Evolutionary conservation across 805 yeast species (phyloP).

Genomic region (Saccharomycopsis synnaedendra): DNA sequence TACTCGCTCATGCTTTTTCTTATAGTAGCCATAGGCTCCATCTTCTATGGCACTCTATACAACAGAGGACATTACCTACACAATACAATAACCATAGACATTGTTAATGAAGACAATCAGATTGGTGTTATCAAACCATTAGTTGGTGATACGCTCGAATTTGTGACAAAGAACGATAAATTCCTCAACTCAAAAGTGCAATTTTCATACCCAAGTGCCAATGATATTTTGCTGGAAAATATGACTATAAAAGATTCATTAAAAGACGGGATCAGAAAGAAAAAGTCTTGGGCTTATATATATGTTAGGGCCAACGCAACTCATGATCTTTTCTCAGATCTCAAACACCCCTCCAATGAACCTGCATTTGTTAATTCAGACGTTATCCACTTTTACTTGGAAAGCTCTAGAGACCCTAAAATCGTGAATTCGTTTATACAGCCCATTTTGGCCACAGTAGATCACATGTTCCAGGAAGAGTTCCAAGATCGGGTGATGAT

Average conservation of each 20-base stretch:
- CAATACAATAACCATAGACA: constrained; percentile 4
- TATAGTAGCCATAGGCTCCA: constrained; percentile 11
- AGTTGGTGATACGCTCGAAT: constrained; percentile 7
- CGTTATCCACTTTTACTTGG: constrained; percentile 37
- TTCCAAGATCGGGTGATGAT: constrained; percentile 6
- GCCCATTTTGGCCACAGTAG: constrained; percentile 27
- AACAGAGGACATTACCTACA: constrained; percentile 7
- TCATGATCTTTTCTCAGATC: constrained; percentile 19
- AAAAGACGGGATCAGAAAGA: constrained; percentile 18
- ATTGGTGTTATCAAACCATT: constrained; percentile 7
- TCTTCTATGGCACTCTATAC: constrained; percentile 12
- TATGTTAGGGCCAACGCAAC: constrained; percentile 41
- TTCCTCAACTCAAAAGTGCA: constrained; percentile 5
- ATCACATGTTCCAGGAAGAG: constrained; percentile 10
- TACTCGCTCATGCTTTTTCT: constrained; percentile 12
- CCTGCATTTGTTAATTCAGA: constrained; percentile 1
- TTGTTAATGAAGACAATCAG: constrained; percentile 11
- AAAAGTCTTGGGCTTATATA: constrained; percentile 53
- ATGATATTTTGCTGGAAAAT: background rate
- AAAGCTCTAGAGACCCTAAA: constrained; percentile 51
- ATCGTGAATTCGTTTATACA: constrained; percentile 34
- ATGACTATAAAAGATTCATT: background rate
- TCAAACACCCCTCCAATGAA: constrained; percentile 16
- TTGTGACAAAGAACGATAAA: constrained; percentile 8
- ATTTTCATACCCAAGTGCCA: constrained; percentile 3